These are phyloP conservation scores for Amaranthus palmeri DNA, from an alignment of 148 eudicot genomes.

Conservation along the genomic window DNA sequence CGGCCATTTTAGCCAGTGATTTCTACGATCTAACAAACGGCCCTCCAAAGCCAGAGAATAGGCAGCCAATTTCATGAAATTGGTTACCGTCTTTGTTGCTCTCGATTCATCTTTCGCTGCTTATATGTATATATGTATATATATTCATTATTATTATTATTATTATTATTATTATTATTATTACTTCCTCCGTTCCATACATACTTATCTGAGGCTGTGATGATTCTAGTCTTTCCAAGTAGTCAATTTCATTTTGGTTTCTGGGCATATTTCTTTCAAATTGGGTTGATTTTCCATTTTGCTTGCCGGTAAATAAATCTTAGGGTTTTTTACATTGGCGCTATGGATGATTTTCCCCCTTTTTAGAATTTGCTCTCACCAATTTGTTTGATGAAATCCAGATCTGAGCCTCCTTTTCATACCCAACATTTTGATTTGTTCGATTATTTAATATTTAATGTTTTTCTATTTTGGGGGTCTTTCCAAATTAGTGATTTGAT, in stretches of 20 bases:
- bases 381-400: conserved; percentile 8
- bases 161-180: too few relatives aligned
- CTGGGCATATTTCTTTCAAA: background rate
- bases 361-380: background rate
- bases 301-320: background rate
- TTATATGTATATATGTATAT: too few relatives aligned
- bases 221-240: background rate
- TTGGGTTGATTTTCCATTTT: background rate
- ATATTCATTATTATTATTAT: too few relatives aligned
- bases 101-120: too few relatives aligned
- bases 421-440: background rate
- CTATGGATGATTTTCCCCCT: background rate
- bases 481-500: too few relatives aligned
- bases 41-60: background rate
- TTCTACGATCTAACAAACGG: background rate
- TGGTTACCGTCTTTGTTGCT: too few relatives aligned
- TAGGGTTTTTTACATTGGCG: background rate
- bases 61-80: too few relatives aligned
- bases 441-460: background rate
- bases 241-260: conserved; percentile 4
- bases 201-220: conserved; percentile 2
- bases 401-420: conserved; percentile 10
- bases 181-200: too few relatives aligned
- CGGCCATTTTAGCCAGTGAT: background rate
- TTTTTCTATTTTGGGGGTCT: too few relatives aligned